phyloP scores from a whole-genome alignment of 495 filamentous ascomycete species.

The Amniculicola lignicola region DNA sequence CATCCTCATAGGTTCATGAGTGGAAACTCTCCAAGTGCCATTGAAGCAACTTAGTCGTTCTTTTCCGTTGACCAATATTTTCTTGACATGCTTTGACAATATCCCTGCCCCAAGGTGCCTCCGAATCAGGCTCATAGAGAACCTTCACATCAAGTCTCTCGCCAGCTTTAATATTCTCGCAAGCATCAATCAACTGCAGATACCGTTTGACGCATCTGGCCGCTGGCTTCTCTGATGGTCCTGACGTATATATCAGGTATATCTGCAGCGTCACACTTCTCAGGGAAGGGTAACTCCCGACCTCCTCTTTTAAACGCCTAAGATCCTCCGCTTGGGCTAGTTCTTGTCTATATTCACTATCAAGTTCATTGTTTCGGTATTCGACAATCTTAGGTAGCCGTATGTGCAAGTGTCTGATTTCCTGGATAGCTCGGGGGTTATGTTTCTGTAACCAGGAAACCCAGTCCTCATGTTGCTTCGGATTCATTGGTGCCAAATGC shows the following conservation, averaged over 20 bases:
- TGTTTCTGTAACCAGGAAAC: background rate
- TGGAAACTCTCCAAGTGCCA: too few species aligned
- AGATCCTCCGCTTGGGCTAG: too few species aligned
- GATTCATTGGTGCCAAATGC: background rate
- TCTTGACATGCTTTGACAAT: background rate
- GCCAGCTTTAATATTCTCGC: background rate
- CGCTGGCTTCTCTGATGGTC: background rate
- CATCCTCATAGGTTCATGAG: too few species aligned
- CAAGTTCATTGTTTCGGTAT: too few species aligned
- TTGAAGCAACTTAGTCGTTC: background rate
- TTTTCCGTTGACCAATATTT: background rate
- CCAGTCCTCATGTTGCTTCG: background rate
- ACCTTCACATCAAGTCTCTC: background rate
- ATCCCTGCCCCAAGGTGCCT: background rate
- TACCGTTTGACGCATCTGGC: background rate
- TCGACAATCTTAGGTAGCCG: too few species aligned
- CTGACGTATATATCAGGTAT: too few species aligned
- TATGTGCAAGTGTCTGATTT: too few species aligned
- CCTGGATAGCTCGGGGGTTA: background rate
- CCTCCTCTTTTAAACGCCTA: too few species aligned
- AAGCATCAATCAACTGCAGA: background rate
- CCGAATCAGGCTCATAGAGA: background rate
- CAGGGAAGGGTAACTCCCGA: too few species aligned
- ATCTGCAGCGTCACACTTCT: too few species aligned
- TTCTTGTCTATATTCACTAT: too few species aligned